phyloP scores from a whole-genome alignment of 768 basidiomycete species.

The Trametes meyenii region DNA sequence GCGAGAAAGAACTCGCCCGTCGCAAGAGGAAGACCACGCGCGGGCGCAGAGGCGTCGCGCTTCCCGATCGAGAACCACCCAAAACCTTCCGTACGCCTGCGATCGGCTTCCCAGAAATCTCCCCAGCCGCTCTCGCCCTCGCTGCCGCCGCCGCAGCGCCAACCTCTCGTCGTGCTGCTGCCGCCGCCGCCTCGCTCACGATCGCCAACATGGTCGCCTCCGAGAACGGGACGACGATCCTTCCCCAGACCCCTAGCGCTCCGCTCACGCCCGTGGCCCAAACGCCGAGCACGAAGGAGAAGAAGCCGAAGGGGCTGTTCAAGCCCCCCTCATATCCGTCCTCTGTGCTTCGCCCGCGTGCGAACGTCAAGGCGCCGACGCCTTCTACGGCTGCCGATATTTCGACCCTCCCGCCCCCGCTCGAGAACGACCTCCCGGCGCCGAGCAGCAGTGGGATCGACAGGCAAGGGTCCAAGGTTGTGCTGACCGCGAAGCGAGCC shows the following conservation, averaged over 20 bases:
- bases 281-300: constrained; percentile 55
- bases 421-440: constrained; percentile 62
- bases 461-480: constrained; percentile 46
- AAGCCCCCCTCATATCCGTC: constrained; percentile 66
- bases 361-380: constrained; percentile 60
- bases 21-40: constrained; percentile 85
- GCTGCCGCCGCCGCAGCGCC: constrained; percentile 68
- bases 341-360: constrained; percentile 60
- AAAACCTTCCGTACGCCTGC: constrained; percentile 91
- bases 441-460: constrained; percentile 45
- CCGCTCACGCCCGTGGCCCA: constrained; percentile 39
- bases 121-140: constrained; percentile 68
- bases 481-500: constrained; percentile 58
- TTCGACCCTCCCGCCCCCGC: constrained; percentile 55
- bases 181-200: constrained; percentile 79
- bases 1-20: constrained; percentile 90
- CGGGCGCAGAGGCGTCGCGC: constrained; percentile 72
- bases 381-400: constrained; percentile 70
- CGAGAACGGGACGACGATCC: constrained; percentile 74
- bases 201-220: constrained; percentile 93
- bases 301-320: constrained; percentile 72
- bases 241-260: constrained; percentile 48
- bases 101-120: constrained; percentile 80
- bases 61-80: constrained; percentile 93
- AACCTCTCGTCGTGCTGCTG: constrained; percentile 79